Base-by-base conservation (phyloP, 164 flowering plant species). In the Vitis amurensis region DNA sequence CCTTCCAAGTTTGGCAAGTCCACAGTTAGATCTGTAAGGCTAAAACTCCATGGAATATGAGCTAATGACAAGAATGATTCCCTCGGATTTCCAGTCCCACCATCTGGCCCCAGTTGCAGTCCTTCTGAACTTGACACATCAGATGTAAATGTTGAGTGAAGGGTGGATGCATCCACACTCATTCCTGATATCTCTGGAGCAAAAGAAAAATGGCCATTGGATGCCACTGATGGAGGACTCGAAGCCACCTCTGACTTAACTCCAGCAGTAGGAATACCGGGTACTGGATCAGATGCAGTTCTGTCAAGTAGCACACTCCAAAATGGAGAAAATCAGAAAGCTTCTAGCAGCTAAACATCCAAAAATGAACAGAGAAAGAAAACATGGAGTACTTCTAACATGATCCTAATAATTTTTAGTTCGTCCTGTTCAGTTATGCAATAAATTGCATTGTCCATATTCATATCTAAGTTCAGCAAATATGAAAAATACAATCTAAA, bases 31-130 rank as follows among this genome's bases (percentile, higher is more conserved):
- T 95, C 99, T 30, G 97, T 86, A 50, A 95, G 84, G 79, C 98
- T 95, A 74, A 95, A 89, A 75, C 82, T 91, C 99, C 99, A 93
- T 31, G 91, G 93, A 31, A 93, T 90, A 83, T 91, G 97, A 68
- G 82, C 92, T 72, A 94, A 77, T 55, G 98, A 88, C 69, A 89
- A 79, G 61, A 89, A 88, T 14, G 84, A 77, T 64, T 88, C 89
- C 63, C 85, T 73, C 30, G 81, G 68, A 72, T 73, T 74, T 17
- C 83, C 86, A 13, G 64, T 74, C 14, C 81, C 87, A 63, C 72
- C 70, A 73, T 85, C 87, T 5, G 83, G 66, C 37, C 80, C 85
- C 58, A 86, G 85, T 66, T 84, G 85, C 75, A 85, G 72, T n/a
- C 84, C 88, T 58, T 68, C 86, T 27, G 84, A 68, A 74, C 73